Conservation (phyloP, 495 filamentous ascomycete genomes). For the Penicillium desertorum region DNA sequence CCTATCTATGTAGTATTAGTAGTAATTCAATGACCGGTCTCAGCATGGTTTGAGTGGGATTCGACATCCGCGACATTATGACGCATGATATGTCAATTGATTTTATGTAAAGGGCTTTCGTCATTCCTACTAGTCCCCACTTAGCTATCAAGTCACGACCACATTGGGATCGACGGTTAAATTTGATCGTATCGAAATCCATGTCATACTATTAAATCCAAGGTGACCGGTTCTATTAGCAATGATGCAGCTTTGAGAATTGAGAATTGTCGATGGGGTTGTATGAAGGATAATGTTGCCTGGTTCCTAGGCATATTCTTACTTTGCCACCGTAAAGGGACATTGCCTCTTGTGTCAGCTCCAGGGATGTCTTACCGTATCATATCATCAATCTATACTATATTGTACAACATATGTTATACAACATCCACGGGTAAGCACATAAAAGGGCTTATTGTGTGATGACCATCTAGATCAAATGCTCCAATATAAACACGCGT, state of each 20-base stretch:
- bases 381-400: not conserved
- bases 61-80: conserved; percentile 1
- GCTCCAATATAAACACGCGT: not conserved
- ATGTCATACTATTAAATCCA: not conserved
- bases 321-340: not conserved
- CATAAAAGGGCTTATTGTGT: not conserved
- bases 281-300: not conserved
- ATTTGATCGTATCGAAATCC: not conserved
- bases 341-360: not conserved
- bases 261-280: not conserved
- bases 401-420: not conserved
- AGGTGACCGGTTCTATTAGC: not conserved
- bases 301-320: conserved; percentile 2
- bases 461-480: not conserved
- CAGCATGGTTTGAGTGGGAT: not conserved
- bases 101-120: not conserved
- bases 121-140: not conserved
- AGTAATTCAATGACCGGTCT: not conserved
- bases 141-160: not conserved
- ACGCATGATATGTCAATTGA: not conserved
- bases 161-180: conserved; percentile 9
- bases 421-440: too few relatives aligned
- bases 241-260: not conserved
- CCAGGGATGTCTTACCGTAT: not conserved
- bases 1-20: conserved; percentile 6